Evolutionary conservation across 495 filamentous ascomycete species (phyloP), one percentile per base, ranked within the genome.

Genomic region (Pseudevernia furfuracea): DNA sequence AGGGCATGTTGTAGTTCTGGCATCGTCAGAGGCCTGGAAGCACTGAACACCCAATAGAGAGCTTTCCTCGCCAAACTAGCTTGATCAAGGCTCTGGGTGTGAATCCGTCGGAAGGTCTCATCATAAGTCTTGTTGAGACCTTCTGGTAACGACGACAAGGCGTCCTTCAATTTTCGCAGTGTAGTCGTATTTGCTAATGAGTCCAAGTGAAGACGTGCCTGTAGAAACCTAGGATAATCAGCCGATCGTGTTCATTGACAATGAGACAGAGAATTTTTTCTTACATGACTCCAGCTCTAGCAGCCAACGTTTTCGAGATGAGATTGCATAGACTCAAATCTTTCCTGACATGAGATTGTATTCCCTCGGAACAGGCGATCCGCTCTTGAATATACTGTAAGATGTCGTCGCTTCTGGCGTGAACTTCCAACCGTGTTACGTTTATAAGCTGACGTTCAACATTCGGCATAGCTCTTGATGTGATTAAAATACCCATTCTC

Each of bases 401-500:
- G 4, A 79, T 58, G 59, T 78, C 76, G 12, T 67, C 39, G 0
- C 65, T 59, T 9, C n/a, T 39, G 5, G 74, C 73, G 53, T 46
- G 55, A 11, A 79, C 74, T 32, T 74, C 67, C 1, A 75, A 14
- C 5, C 49, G 30, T 10, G 11, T 34, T 15, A 59, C 34, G 19
- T 41, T 25, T 23, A 28, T 32, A 19, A 53, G 49, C 5, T 30
- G 28, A 14, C 25, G 10, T 53, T 32, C 49, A 53, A 53, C 32
- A 2, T 3, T 32, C 19, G 49, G 49, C 28, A 53, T 28, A 14
- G 32, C 12, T 14, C 49, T 53, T 53, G 49, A 53, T 4, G 49
- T 53, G 25, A 53, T 19, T 3, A 53, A 3, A 4, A 19, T 30
- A 53, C 8, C 32, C 2, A 53, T 0, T 32, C 15, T 11, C 25